Evolutionary conservation across 176 grass and related monocot genomes (phyloP), one percentile per base, ranked within the genome.

Genomic region (Carex cristatella): DNA sequence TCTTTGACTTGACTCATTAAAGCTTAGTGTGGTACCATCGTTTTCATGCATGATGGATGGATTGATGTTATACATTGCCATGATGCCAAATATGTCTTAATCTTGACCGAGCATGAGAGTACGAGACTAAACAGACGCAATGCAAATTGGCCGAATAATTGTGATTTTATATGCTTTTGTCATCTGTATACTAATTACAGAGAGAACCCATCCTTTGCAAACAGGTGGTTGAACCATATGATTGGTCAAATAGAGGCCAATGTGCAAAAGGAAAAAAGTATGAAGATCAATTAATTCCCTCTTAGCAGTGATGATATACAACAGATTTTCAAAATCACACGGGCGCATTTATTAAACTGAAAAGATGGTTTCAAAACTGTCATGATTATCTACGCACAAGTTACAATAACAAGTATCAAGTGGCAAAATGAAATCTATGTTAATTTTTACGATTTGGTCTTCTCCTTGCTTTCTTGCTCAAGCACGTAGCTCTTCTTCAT

Each of bases 401-500:
- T 57, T 78, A 78, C 12, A 78, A 78, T 78, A 78, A 55, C 73
- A 78, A 27, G 56, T 63, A 61, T 76, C 12, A 78, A 78, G 12
- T 31, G 30, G 74, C 30, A 48, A 78, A 78, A 15, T 57, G 23
- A 56, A 78, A 16, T 78, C 5, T 35, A 78, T 8, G 23, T 33
- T 33, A 78, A 55, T 57, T 78, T 69, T 69, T 66, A 83, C 23
- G 63, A 67, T 78, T 89, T 62, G 30, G 82, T 88, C 49, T 44
- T 89, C 42, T 88, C 88, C 78, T 90, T 93, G 80, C 18, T 90
- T 83, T 95, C 89, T 87, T 95, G 87, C 78, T 92, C 91, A 2
- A 69, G 83, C 89, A 98, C 86, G 72, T 95, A 95, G 48, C 84
- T 89, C 49, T 86, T 91, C 93, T 98, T 98, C 96, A 95, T 98